These are phyloP conservation scores for Marchantia paleacea DNA, from an alignment of 225 moss, liverwort and hornwort species.

Conservation along the genomic window DNA sequence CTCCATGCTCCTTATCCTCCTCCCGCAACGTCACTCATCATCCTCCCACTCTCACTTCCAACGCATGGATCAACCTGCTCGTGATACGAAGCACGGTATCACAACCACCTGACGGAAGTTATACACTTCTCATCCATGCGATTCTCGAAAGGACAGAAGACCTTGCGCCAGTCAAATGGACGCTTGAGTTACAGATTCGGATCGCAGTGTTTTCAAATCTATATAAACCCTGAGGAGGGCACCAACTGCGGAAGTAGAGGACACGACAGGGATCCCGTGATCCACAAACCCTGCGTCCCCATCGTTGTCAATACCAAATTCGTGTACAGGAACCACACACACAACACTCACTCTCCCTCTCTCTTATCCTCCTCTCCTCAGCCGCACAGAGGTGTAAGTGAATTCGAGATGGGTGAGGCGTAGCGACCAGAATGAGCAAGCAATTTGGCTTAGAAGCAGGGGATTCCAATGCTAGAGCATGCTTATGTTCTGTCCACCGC, in stretches of 20 bases:
- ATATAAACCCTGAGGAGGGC: background rate
- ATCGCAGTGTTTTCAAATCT: background rate
- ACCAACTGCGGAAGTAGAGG: background rate
- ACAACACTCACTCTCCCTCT: background rate
- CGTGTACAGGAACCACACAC: background rate
- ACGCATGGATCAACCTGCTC: background rate
- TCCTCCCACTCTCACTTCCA: background rate
- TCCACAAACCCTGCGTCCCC: background rate
- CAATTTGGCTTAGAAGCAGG: background rate
- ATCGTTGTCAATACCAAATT: conserved; percentile 1
- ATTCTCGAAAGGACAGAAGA: background rate
- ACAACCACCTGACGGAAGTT: background rate
- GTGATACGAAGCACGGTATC: background rate
- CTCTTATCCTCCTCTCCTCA: background rate
- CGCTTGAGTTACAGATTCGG: background rate
- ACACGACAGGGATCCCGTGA: background rate
- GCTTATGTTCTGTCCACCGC: background rate
- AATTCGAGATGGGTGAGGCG: too few species aligned
- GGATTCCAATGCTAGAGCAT: background rate
- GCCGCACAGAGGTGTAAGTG: too few species aligned
- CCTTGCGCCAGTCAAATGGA: background rate
- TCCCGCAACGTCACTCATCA: conserved; percentile 2
- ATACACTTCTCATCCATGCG: background rate
- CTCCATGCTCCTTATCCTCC: background rate
- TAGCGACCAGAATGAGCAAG: background rate